Percentiles rank a stretch among this genome's conserved stretches.
Evolutionary conservation across 2,329 filamentous ascomycete species (phyloP).

Genomic region (Aspergillus ustus): DNA sequence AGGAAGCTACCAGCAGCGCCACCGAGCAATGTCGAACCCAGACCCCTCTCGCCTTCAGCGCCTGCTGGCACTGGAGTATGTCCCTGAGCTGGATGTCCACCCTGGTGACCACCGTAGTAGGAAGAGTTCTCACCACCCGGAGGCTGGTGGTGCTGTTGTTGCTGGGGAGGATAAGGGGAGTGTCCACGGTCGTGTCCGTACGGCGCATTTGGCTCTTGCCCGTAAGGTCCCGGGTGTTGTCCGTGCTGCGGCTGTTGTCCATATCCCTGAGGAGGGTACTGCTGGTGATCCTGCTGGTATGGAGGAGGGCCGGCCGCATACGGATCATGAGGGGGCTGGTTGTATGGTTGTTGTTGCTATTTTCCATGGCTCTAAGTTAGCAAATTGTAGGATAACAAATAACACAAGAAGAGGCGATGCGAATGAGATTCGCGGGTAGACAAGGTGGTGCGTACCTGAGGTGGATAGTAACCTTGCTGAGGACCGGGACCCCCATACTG

Average conservation of each 20-base stretch:
- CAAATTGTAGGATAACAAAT: not conserved
- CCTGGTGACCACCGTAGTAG: constrained; percentile 36
- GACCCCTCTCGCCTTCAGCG: constrained; percentile 38
- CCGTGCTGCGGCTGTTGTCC: constrained; percentile 19
- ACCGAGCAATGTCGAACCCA: constrained; percentile 44
- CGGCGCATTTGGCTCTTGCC: constrained; percentile 25
- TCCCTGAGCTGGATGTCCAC: constrained; percentile 24
- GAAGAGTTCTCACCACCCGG: constrained; percentile 33
- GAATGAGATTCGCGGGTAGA: not conserved
- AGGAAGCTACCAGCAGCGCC: constrained; percentile 43
- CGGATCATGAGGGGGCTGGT: constrained; percentile 24
- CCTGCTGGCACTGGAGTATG: constrained; percentile 25
- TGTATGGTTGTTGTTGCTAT: constrained; percentile 22
- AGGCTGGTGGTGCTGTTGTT: constrained; percentile 25
- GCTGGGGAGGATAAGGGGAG: constrained; percentile 34
- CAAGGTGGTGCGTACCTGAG: constrained; percentile 4
- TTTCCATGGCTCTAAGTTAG: not conserved
- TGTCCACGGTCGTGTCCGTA: constrained; percentile 33
- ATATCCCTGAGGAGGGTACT: constrained; percentile 20
- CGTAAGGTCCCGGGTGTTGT: constrained; percentile 29
- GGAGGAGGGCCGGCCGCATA: constrained; percentile 26
- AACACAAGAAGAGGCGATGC: not conserved
- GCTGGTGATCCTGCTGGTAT: constrained; percentile 27
- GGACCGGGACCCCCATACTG: constrained; percentile 10
- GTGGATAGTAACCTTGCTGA: constrained; percentile 15